A percentile compares a stretch with the other conserved stretches of the same genome.
Evolutionary conservation across 441 rosid species (phyloP).

Genomic region (Arabidopsis lyrata): DNA sequence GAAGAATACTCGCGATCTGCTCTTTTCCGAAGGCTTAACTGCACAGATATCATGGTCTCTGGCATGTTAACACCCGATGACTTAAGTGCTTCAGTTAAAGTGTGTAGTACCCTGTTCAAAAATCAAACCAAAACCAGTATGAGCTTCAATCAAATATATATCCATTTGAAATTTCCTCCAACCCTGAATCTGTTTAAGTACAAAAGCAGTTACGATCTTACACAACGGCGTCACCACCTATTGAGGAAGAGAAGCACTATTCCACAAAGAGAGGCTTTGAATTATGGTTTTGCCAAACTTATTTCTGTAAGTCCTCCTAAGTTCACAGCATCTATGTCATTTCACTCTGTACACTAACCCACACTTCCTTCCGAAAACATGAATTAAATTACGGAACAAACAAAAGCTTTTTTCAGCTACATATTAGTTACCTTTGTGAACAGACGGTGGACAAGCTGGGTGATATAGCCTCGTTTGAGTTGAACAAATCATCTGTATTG

Average conservation of each 20-base stretch:
- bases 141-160: neutral
- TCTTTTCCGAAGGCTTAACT: constrained; percentile 59
- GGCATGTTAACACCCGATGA: constrained; percentile 67
- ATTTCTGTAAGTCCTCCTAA: neutral
- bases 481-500: constrained; percentile 46
- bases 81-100: constrained; percentile 54
- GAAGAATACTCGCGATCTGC: constrained; percentile 36
- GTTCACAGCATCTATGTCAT: neutral
- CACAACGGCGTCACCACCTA: neutral
- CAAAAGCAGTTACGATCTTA: neutral
- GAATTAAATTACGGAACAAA: neutral
- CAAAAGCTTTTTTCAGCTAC: constrained; percentile 6
- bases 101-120: constrained; percentile 50
- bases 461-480: constrained; percentile 41
- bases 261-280: neutral
- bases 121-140: constrained; percentile 2
- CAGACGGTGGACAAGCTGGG: constrained; percentile 51
- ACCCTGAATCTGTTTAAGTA: neutral
- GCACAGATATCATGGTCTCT: constrained; percentile 57
- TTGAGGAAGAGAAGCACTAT: neutral
- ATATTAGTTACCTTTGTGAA: constrained; percentile 61
- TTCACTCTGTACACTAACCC: neutral
- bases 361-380: neutral
- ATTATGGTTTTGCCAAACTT: neutral
- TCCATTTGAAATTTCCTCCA: neutral